phyloP scores from a whole-genome alignment of 345 rosid species.

The Lepidium didymum region DNA sequence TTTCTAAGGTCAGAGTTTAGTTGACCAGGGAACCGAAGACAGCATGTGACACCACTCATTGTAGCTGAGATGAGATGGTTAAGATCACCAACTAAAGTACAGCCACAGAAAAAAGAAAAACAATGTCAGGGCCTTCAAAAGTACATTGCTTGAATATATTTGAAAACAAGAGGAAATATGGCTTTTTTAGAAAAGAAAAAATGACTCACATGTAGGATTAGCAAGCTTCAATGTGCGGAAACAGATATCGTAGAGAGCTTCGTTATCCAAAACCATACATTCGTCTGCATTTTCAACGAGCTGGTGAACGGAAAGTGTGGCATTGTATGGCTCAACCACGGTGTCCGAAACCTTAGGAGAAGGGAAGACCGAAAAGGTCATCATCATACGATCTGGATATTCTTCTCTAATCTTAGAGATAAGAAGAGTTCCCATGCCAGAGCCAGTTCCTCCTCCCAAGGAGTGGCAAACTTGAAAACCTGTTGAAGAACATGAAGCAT shows the following conservation, averaged over 20 bases:
- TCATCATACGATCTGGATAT: conserved; percentile 34
- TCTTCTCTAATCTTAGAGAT: conserved; percentile 31
- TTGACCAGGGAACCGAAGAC: conserved; percentile 37
- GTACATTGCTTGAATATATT: neutral
- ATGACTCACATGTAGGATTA: conserved; percentile 27
- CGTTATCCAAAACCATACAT: conserved; percentile 33
- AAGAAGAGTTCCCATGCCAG: conserved; percentile 32
- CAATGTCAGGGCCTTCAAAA: conserved; percentile 4
- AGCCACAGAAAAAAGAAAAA: neutral
- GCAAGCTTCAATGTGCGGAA: conserved; percentile 32
- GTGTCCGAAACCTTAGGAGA: conserved; percentile 32
- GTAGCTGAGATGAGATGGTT: conserved; percentile 38
- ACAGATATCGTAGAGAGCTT: conserved; percentile 32
- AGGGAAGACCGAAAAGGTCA: conserved; percentile 30
- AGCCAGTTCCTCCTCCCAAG: conserved; percentile 32
- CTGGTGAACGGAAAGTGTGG: conserved; percentile 30
- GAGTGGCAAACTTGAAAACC: conserved; percentile 33
- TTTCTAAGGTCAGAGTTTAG: conserved; percentile 37
- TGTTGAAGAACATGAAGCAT: neutral
- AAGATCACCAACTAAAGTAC: conserved; percentile 27
- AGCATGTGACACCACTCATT: conserved; percentile 38
- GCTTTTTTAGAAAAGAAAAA: too few relatives aligned
- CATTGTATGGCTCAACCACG: conserved; percentile 33
- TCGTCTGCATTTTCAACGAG: conserved; percentile 33
- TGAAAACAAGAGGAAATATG: neutral